Evolutionary conservation across 1,284 basidiomycete genomes (phyloP).

Genomic region (Cutaneotrichosporon spelunceum): DNA sequence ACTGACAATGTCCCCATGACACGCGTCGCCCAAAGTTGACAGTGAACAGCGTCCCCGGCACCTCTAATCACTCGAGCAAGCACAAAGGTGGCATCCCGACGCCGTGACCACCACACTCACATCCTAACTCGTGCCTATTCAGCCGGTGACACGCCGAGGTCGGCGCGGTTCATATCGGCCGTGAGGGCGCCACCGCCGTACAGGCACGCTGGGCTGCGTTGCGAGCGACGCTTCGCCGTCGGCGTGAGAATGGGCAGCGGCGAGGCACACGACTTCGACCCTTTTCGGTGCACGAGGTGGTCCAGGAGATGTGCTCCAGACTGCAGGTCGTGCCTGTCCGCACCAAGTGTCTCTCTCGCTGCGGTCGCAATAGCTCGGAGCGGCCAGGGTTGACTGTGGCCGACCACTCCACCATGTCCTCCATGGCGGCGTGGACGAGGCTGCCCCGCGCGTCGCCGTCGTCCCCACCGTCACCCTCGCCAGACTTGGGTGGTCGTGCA

Average conservation of each 20-base stretch:
- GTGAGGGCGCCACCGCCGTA: slow-evolving; percentile 54
- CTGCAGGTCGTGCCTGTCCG: slow-evolving; percentile 64
- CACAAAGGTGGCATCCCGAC: too few relatives aligned
- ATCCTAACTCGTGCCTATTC: slow-evolving; percentile 49
- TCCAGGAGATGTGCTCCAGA: slow-evolving; percentile 61
- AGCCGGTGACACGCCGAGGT: slow-evolving; percentile 52
- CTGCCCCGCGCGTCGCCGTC: too few relatives aligned
- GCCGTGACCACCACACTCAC: slow-evolving; percentile 58
- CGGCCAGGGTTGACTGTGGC: slow-evolving; percentile 25
- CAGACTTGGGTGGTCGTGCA: slow-evolving; percentile 50
- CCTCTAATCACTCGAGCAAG: slow-evolving; percentile 58
- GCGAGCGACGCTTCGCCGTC: slow-evolving; percentile 34
- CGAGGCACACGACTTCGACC: slow-evolving; percentile 57
- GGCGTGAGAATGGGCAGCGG: slow-evolving; percentile 43
- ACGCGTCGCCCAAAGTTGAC: slow-evolving; percentile 52
- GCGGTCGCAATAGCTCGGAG: too few relatives aligned
- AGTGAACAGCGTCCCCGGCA: slow-evolving; percentile 52
- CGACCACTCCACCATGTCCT: slow-evolving; percentile 54
- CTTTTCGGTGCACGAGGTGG: slow-evolving; percentile 51
- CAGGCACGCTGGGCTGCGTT: slow-evolving; percentile 31
- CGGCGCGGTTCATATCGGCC: slow-evolving; percentile 52
- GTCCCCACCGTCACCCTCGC: too few relatives aligned
- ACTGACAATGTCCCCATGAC: slow-evolving; percentile 55
- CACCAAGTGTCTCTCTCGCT: slow-evolving; percentile 27
- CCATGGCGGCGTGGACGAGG: slow-evolving; percentile 45